Evolutionary conservation across 2,329 filamentous ascomycete genomes (phyloP).

Genomic region (Kalaharituber pfeilii): DNA sequence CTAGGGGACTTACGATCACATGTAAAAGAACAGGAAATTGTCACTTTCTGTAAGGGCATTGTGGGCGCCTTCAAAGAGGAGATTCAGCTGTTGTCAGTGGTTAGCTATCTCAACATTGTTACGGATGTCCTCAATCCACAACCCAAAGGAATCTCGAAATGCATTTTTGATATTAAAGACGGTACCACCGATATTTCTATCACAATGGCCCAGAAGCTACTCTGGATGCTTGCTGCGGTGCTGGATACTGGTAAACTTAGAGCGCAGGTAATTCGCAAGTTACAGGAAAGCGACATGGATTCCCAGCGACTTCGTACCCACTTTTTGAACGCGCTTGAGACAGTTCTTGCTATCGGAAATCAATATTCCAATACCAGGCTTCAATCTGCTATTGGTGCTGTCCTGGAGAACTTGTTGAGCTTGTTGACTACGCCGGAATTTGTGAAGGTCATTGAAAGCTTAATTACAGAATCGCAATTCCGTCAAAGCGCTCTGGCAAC

Average conservation of each 20-base stretch:
- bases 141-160: constrained; percentile 30
- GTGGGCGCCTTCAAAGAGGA: constrained; percentile 54
- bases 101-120: constrained; percentile 58
- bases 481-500: constrained; percentile 66
- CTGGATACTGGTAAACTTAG: constrained; percentile 12
- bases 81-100: constrained; percentile 60
- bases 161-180: constrained; percentile 28
- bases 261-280: constrained; percentile 11
- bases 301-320: constrained; percentile 3
- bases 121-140: constrained; percentile 59
- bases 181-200: constrained; percentile 26
- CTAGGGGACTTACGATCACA: background rate
- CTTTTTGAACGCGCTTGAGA: constrained; percentile 21
- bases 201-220: constrained; percentile 29
- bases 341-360: constrained; percentile 27
- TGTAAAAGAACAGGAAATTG: constrained; percentile 2
- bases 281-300: constrained; percentile 14
- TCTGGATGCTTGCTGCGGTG: constrained; percentile 24
- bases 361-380: constrained; percentile 28
- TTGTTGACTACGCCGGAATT: constrained; percentile 77
- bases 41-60: constrained; percentile 56
- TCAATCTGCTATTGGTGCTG: constrained; percentile 38
- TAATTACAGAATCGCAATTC: constrained; percentile 60
- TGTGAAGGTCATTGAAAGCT: constrained; percentile 65
- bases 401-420: constrained; percentile 63